Evolutionary conservation across 176 grass and related monocot species (phyloP).

Genomic region (Stipa capillata): DNA sequence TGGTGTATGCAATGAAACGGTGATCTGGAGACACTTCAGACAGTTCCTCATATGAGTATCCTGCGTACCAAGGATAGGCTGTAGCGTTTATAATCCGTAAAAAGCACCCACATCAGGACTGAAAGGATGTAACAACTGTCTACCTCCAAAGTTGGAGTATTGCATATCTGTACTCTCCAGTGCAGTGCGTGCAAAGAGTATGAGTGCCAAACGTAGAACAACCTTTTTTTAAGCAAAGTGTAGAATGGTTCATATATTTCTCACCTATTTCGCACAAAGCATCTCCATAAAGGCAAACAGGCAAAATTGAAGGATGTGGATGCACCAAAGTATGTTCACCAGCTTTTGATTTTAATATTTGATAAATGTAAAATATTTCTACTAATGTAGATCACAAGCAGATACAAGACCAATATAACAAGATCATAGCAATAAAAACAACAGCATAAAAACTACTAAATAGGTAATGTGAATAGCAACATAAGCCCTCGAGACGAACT

Average conservation of each 20-base stretch:
- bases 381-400: not conserved
- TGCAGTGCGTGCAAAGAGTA: not conserved
- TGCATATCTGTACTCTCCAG: not conserved
- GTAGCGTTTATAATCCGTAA: not conserved
- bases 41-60: constrained; percentile 89
- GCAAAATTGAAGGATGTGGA: not conserved
- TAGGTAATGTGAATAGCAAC: too few species aligned
- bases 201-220: too few species aligned
- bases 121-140: not conserved
- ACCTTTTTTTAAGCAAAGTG: too few species aligned
- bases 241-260: too few species aligned
- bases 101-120: not conserved
- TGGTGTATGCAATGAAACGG: constrained; percentile 82
- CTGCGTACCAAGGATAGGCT: constrained; percentile 33
- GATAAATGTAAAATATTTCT: not conserved
- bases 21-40: constrained; percentile 94
- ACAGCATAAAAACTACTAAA: too few species aligned
- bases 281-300: not conserved
- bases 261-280: too few species aligned
- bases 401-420: not conserved
- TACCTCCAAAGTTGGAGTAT: not conserved
- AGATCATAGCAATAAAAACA: not conserved
- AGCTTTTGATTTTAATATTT: not conserved
- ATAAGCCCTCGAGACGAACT: not conserved
- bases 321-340: not conserved